phyloP scores from a whole-genome alignment of 2,329 filamentous ascomycete genomes.

The Thermoascus crustaceus region DNA sequence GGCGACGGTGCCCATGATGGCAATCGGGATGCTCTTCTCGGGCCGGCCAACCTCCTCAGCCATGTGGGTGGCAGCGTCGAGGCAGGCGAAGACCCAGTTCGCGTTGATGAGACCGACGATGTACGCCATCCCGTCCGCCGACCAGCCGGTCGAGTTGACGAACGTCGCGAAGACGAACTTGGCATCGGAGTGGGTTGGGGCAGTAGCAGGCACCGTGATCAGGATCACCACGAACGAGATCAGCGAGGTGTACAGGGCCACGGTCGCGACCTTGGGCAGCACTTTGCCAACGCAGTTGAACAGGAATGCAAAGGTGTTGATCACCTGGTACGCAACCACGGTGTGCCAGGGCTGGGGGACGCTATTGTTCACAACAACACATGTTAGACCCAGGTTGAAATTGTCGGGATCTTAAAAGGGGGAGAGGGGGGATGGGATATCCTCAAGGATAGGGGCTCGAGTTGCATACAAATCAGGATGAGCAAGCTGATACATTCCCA shows the following conservation, averaged over 20 bases:
- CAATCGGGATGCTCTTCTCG: constrained; percentile 42
- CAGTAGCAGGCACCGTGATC: constrained; percentile 39
- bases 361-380: constrained; percentile 10
- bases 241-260: constrained; percentile 38
- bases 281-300: constrained; percentile 36
- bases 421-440: too few relatives aligned
- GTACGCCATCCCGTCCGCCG: constrained; percentile 41
- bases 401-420: too few relatives aligned
- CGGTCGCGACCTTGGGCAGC: constrained; percentile 29
- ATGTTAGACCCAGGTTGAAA: too few relatives aligned
- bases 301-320: constrained; percentile 38
- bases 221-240: constrained; percentile 42
- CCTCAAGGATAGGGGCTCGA: too few relatives aligned
- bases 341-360: constrained; percentile 24
- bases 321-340: constrained; percentile 37
- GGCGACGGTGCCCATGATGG: constrained; percentile 42
- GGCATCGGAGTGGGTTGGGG: constrained; percentile 37
- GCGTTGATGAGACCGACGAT: constrained; percentile 45
- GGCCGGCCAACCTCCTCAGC: constrained; percentile 44
- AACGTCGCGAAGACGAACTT: constrained; percentile 46
- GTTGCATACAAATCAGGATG: constrained; percentile 42
- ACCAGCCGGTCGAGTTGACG: constrained; percentile 45
- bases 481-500: constrained; percentile 43
- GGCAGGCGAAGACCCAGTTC: constrained; percentile 44
- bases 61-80: constrained; percentile 44